Evolutionary conservation across 495 filamentous ascomycete species (phyloP).

Genomic region (Aspergillus haitiensis): DNA sequence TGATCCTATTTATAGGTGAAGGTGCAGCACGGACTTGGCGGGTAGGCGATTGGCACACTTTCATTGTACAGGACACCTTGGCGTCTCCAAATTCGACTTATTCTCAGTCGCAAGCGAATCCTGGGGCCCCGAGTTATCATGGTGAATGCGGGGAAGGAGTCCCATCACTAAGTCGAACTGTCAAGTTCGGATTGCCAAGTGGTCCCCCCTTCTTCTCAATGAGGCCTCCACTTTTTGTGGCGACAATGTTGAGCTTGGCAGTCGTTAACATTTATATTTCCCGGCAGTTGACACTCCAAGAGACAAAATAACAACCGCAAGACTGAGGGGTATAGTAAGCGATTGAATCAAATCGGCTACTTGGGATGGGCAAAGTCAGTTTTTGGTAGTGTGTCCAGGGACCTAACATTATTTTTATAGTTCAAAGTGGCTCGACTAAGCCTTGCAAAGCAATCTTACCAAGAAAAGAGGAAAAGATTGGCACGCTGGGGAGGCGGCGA

Average conservation of each 20-base stretch:
- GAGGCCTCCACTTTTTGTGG: neutral
- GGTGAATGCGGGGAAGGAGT: neutral
- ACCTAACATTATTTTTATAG: neutral
- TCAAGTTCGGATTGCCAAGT: neutral
- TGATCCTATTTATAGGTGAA: too few species aligned
- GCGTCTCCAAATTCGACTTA: neutral
- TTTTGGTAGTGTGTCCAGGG: neutral
- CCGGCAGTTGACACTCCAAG: too few species aligned
- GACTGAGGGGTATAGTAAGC: neutral
- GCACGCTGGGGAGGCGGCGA: neutral
- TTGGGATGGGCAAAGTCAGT: neutral
- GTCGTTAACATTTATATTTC: too few species aligned
- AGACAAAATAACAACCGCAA: neutral
- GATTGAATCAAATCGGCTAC: neutral
- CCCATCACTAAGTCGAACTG: too few species aligned
- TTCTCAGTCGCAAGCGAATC: neutral
- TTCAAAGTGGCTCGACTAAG: neutral
- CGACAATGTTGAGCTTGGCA: too few species aligned
- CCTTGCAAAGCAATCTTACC: conserved; percentile 3
- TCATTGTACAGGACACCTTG: neutral
- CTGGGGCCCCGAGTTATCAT: neutral
- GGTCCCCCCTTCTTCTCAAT: neutral
- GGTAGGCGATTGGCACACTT: neutral
- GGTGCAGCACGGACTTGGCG: neutral
- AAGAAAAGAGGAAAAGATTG: neutral